Percentiles rank a stretch among this genome's conserved stretches.
Evolutionary conservation across 2,329 filamentous ascomycete genomes (phyloP).

Genomic region (Fusarium sp.): DNA sequence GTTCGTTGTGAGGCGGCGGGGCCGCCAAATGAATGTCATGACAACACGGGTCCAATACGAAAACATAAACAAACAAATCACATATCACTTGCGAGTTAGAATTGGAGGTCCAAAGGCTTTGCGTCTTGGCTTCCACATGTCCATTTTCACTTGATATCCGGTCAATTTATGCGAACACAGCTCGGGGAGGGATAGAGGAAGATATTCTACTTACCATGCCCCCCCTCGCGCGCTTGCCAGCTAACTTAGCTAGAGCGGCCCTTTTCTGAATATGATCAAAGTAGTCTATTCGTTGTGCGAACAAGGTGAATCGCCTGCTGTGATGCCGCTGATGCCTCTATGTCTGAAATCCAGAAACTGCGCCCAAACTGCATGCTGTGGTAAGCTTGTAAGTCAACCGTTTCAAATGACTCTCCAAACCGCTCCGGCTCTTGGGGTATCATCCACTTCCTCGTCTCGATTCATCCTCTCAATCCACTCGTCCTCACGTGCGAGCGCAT

Average conservation of each 20-base stretch:
- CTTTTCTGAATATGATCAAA: constrained; percentile 14
- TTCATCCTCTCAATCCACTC: constrained; percentile 69
- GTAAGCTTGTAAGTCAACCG: background rate
- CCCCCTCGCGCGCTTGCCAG: background rate
- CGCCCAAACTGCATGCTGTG: background rate
- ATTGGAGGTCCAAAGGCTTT: constrained; percentile 16
- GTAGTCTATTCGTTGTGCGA: constrained; percentile 23
- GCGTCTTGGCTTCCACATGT: constrained; percentile 11
- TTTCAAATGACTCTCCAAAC: constrained; percentile 58
- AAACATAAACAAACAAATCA: constrained; percentile 6
- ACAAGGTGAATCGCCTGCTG: constrained; percentile 25
- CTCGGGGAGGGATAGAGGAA: constrained; percentile 9
- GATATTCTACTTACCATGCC: background rate
- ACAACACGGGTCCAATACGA: constrained; percentile 16
- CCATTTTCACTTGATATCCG: constrained; percentile 25
- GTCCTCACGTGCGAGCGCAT: constrained; percentile 66
- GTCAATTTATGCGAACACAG: constrained; percentile 13
- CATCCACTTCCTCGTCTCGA: constrained; percentile 53
- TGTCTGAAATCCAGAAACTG: constrained; percentile 9
- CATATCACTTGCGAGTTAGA: constrained; percentile 32
- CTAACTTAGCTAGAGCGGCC: constrained; percentile 14
- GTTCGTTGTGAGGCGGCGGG: constrained; percentile 33
- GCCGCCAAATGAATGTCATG: constrained; percentile 24
- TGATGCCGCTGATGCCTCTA: constrained; percentile 20
- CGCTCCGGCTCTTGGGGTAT: constrained; percentile 56